phyloP scores from a whole-genome alignment of 305 asterid genomes.

The Andrographis paniculata region DNA sequence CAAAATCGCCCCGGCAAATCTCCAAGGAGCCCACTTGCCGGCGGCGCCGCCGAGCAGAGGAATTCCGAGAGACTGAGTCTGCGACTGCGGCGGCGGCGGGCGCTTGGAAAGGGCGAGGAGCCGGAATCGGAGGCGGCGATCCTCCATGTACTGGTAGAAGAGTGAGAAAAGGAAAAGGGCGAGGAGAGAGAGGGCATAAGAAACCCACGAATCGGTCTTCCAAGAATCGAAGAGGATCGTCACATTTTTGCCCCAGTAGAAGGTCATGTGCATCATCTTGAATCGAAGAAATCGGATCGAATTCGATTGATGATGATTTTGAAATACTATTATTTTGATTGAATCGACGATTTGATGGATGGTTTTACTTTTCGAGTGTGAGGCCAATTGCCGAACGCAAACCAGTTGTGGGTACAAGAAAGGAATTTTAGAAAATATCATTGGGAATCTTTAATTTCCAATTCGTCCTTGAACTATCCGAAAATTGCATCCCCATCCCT shows the following conservation, averaged over 20 bases:
- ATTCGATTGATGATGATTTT: too few relatives aligned
- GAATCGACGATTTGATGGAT: too few relatives aligned
- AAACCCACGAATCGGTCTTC: slow-evolving; percentile 65
- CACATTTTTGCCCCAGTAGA: slow-evolving; percentile 75
- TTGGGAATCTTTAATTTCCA: too few relatives aligned
- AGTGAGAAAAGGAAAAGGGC: slow-evolving; percentile 45
- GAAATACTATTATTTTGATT: too few relatives aligned
- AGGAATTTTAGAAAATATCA: too few relatives aligned
- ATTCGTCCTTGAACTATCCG: too few relatives aligned
- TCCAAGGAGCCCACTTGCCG: slow-evolving; percentile 23
- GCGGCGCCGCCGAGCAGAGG: slow-evolving; percentile 38
- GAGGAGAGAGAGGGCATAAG: slow-evolving; percentile 52
- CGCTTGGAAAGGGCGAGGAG: slow-evolving; percentile 20
- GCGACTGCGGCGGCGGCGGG: slow-evolving; percentile 6
- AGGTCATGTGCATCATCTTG: slow-evolving; percentile 97
- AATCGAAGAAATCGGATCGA: too few relatives aligned
- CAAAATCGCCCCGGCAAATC: slow-evolving; percentile 38
- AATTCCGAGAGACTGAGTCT: slow-evolving; percentile 12
- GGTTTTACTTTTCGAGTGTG: too few relatives aligned
- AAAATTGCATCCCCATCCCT: too few relatives aligned
- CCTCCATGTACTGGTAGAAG: slow-evolving; percentile 85
- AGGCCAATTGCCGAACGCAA: too few relatives aligned
- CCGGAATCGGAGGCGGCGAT: slow-evolving; percentile 61
- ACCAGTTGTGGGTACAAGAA: too few relatives aligned
- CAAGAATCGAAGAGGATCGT: slow-evolving; percentile 86